Base-by-base conservation (phyloP, 345 rosid genomes). In the Eucalyptus erythrocorys region DNA sequence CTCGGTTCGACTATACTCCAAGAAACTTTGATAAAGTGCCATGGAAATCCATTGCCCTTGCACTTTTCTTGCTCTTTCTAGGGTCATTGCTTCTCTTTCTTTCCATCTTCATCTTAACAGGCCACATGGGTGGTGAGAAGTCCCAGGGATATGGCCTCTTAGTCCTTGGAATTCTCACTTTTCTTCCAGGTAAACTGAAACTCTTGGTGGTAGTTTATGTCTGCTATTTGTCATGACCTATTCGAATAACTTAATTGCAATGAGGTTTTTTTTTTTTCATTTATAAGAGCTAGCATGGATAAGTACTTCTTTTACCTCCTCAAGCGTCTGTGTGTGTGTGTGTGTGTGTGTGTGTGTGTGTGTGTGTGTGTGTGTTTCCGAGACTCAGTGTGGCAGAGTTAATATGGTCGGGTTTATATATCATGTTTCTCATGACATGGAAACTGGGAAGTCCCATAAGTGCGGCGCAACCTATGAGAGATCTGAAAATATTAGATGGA, bases 61-160 rank as follows among this genome's bases (percentile, higher is more conserved):
- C 98, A 43, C 81, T 96, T 50, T 95, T 95, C 88, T 91, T 97
- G 89, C 93, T 96, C 50, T 89, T 86, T 48, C 97, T 96, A 30
- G 99, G 99, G 61, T 96, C 90, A 7, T 43, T 95, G 87, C 96
- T 96, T 90, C 94, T 97, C 48, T 94, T 95, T 87, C 95, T 97
- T 76, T 91, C 97, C 7, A 68, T 94, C 90, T 95, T 96, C 90
- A 93, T 97, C 91, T 90, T 96, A 87, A 93, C 94, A 10, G 98
- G 99, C 89, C 99, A 97, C 90, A 95, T 97, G 97, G 97, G 94
- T 59, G 98, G 97, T 66, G 98, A 97, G 51, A 91, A 90, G 79
- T 95, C 99, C 13, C 99, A 95, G 90, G 99, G 91, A 22, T 96
- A 94, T 87, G 99, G 98, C 42, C 97, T 96, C 87, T 90, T 96